These are phyloP conservation scores for Chrysanthemum seticuspe DNA, from an alignment of 129 eudicot genomes.

Conservation along the genomic window DNA sequence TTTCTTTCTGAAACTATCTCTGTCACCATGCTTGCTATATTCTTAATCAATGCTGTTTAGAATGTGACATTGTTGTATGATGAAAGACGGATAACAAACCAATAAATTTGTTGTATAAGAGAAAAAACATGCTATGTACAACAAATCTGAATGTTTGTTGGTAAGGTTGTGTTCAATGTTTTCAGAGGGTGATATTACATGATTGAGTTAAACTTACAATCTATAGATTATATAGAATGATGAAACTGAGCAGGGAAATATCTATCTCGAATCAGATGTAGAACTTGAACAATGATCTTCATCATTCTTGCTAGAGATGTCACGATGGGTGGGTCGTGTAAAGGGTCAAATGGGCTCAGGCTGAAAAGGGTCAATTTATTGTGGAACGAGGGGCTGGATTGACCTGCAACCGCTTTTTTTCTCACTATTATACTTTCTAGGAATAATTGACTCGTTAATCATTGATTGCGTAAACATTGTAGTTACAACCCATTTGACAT, in stretches of 20 bases:
- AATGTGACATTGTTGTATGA: too few relatives aligned
- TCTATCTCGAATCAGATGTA: constrained; percentile 33
- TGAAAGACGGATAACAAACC: not conserved
- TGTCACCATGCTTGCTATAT: too few relatives aligned
- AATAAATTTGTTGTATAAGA: not conserved
- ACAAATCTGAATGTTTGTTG: not conserved
- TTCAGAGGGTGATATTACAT: constrained; percentile 6
- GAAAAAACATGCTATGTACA: not conserved
- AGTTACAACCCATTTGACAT: too few relatives aligned
- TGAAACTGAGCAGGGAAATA: constrained; percentile 33
- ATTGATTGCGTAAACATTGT: too few relatives aligned
- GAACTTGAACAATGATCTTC: constrained; percentile 26
- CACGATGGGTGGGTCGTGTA: too few relatives aligned
- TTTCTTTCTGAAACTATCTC: too few relatives aligned
- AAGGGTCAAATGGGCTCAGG: too few relatives aligned
- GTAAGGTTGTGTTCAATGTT: constrained; percentile 1
- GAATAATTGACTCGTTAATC: too few relatives aligned
- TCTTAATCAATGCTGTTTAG: too few relatives aligned
- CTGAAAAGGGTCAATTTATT: too few relatives aligned
- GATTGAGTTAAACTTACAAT: constrained; percentile 27
- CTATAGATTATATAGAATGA: constrained; percentile 28
- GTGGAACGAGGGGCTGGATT: too few relatives aligned
- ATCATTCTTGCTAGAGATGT: not conserved
- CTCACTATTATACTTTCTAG: not conserved
- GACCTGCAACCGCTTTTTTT: too few relatives aligned